Conservation (phyloP, 768 basidiomycete genomes). For the Psilocybe tampanensis region DNA sequence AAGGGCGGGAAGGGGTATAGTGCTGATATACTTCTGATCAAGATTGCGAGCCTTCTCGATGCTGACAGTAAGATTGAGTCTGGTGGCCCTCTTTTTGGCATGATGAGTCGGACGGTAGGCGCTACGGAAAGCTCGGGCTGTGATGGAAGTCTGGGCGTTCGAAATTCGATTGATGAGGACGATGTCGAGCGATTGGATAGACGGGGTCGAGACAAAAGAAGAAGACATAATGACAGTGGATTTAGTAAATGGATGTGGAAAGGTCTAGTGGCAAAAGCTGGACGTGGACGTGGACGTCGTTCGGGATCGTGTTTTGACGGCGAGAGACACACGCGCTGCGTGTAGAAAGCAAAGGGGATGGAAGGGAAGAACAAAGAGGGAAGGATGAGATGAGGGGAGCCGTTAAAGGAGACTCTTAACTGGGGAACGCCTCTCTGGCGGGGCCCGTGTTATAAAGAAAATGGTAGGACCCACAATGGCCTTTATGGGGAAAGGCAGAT, state of each 20-base stretch:
- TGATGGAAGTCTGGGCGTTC: constrained; percentile 40
- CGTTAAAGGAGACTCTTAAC: constrained; percentile 8
- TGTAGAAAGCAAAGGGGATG: constrained; percentile 18
- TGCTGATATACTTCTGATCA: constrained; percentile 40
- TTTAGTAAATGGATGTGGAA: background rate
- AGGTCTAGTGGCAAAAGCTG: constrained; percentile 7
- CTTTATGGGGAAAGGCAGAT: constrained; percentile 13
- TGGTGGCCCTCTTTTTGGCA: constrained; percentile 49
- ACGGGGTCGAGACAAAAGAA: constrained; percentile 4
- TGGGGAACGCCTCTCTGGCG: constrained; percentile 2
- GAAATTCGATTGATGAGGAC: constrained; percentile 41
- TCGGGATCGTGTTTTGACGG: background rate
- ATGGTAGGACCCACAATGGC: constrained; percentile 34
- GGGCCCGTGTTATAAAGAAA: constrained; percentile 19
- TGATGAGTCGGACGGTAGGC: constrained; percentile 40
- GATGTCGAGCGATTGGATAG: constrained; percentile 32
- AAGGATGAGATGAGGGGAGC: constrained; percentile 8
- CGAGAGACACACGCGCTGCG: constrained; percentile 36
- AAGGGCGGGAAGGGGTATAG: constrained; percentile 24
- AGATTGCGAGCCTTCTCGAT: constrained; percentile 42
- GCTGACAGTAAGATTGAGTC: constrained; percentile 47
- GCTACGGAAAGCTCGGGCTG: constrained; percentile 41
- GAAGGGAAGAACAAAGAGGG: constrained; percentile 12
- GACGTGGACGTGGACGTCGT: constrained; percentile 3
- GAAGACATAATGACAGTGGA: constrained; percentile 21